phyloP scores from a whole-genome alignment of 1,139 yeast species.

The Yamadazyma jaroonii region DNA sequence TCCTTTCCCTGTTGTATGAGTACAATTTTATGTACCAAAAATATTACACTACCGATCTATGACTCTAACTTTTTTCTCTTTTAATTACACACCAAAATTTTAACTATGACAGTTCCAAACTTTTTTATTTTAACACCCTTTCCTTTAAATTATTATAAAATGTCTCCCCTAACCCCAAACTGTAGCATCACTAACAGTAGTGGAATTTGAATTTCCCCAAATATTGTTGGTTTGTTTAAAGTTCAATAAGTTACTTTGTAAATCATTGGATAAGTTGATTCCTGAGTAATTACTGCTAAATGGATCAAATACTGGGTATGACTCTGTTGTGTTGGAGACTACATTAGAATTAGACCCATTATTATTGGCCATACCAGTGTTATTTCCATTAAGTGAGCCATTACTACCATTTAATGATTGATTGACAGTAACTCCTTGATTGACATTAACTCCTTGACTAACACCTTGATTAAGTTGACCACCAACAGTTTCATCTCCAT shows the following conservation, averaged over 20 bases:
- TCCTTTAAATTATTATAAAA: background rate
- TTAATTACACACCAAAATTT: too few species aligned
- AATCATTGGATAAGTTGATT: background rate
- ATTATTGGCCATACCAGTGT: too few species aligned
- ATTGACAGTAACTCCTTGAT: too few species aligned
- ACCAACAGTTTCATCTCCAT: constrained; percentile 1
- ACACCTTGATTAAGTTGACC: background rate
- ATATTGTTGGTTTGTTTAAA: constrained; percentile 10
- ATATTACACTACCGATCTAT: background rate
- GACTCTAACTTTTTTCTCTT: too few species aligned
- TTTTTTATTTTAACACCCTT: background rate
- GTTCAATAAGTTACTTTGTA: constrained; percentile 2
- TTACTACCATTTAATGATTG: too few species aligned
- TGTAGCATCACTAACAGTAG: constrained; percentile 14
- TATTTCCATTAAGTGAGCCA: background rate
- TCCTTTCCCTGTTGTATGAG: background rate
- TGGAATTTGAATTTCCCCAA: constrained; percentile 14
- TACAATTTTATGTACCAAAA: background rate
- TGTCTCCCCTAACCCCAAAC: constrained; percentile 16
- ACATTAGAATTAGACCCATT: too few species aligned
- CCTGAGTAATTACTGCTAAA: constrained; percentile 2
- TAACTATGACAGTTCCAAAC: background rate
- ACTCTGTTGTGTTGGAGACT: background rate
- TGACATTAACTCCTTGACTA: too few species aligned
- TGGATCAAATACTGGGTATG: constrained; percentile 6